Base-by-base conservation (phyloP, 352 stramenopile genomes). In the Phytophthora uliginosa region DNA sequence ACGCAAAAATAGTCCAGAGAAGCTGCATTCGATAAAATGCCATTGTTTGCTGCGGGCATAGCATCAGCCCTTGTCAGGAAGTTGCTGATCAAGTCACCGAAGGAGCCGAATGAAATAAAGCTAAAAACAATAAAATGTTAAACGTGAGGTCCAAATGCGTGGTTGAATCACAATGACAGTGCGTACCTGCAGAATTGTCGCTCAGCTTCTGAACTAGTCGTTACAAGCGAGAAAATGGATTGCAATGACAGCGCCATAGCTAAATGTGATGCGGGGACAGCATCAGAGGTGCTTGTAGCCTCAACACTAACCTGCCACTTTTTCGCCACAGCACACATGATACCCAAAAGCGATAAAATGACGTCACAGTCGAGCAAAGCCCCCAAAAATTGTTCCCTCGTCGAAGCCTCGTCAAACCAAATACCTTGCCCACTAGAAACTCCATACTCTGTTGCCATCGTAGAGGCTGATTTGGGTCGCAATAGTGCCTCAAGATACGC, bases 351-450 rank as follows among this genome's bases (percentile, higher is more conserved):
- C 7, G 81, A 81, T 54, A 73, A 74, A 26, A 88, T 58, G 7
- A 63, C 70, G 56, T 73, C 82, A 57, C 84, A 86, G 61, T 87
- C 82, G 34, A 85, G 34, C 38, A 90, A 33, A 24, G 78, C 77
- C 9, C 60, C 22, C 6, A 85, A 34, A 28, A 90, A 10, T 51
- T 68, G 78, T 40, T 85, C 72, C 20, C 64, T 59, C 58, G 77
- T 71, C 17, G 36, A 3, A 48, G 45, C 31, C 9, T 60, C 34
- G 28, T 42, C 38, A 9, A 58, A 45, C 50, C 28, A 68, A 38
- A 28, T 38, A 55, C 10, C 38, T 47, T 20, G 7, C 2, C 28
- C 34, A 50, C 28, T 54, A 26, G 5, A 34, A 22, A 20, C 26
- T 40, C 8, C 51, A 56, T 33, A 52, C 28, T 26, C 18, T 34